Evolutionary conservation across 2,329 filamentous ascomycete genomes (phyloP).

Genomic region (Arachnopeziza araneosa): DNA sequence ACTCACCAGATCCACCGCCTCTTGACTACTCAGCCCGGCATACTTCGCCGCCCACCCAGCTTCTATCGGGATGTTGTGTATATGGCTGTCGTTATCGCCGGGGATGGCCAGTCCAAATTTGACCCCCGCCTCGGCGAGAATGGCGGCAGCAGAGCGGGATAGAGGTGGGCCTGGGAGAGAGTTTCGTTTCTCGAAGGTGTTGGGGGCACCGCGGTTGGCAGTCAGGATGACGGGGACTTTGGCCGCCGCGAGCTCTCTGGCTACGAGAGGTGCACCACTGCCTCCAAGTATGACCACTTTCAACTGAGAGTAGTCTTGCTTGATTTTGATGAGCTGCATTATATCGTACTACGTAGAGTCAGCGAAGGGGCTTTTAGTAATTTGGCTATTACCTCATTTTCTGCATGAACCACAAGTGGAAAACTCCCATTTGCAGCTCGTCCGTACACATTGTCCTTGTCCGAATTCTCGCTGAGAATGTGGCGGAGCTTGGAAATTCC

Average conservation of each 20-base stretch:
- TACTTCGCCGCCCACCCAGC: slow-evolving; percentile 38
- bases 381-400: slow-evolving; percentile 32
- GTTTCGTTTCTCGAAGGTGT: slow-evolving; percentile 34
- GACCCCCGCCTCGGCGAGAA: slow-evolving; percentile 37
- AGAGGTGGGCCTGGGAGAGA: slow-evolving; percentile 39
- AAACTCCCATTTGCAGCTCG: slow-evolving; percentile 34
- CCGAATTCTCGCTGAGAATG: slow-evolving; percentile 32
- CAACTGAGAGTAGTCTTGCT: slow-evolving; percentile 31
- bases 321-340: slow-evolving; percentile 35
- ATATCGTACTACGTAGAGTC: slow-evolving; percentile 32
- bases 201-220: slow-evolving; percentile 32
- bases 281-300: slow-evolving; percentile 37
- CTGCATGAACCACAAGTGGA: slow-evolving; percentile 36
- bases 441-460: slow-evolving; percentile 35
- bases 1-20: slow-evolving; percentile 35
- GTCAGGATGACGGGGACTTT: slow-evolving; percentile 40
- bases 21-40: slow-evolving; percentile 31
- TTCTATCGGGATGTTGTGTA: slow-evolving; percentile 36
- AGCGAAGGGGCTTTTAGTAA: not conserved
- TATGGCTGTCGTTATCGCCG: slow-evolving; percentile 30
- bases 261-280: slow-evolving; percentile 35
- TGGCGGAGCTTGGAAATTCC: slow-evolving; percentile 32
- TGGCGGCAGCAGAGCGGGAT: slow-evolving; percentile 33
- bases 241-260: slow-evolving; percentile 35
- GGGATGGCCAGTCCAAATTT: slow-evolving; percentile 32